Base-by-base conservation (phyloP, 108 stramenopile genomes). In the Skeletonema costatum region DNA sequence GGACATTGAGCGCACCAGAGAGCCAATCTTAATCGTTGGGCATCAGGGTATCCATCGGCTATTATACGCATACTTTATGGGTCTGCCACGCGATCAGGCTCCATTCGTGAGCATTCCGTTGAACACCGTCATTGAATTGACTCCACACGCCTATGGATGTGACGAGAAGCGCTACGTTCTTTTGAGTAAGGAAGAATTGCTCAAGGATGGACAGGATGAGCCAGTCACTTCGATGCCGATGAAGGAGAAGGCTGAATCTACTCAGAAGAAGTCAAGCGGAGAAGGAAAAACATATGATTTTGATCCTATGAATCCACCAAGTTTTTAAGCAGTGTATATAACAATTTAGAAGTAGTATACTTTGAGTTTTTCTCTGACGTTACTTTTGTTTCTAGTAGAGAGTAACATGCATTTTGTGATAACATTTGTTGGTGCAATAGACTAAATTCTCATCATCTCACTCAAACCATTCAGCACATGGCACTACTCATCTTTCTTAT, bases 21-120 rank as follows among this genome's bases (percentile, higher is more conserved):
- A 97, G 72, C 99, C 99, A 19, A 79, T 99, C 12, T 78, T 99
- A 70, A 98, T 99, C 71, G 86, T 99, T 41, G 98, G 81, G 59
- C 97, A 97, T 76, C 98, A 98, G 81, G 99, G 97, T 21, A 98
- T 99, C 64, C 86, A 98, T 51, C 88, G 99, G 29, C 95, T 98
- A 67, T 85, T 99, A 31, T 99, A 98, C 80, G 98, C 98, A 31
- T 99, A 99, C 90, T 98, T 98, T 73, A 95, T 98, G 97, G 99
- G 97, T 56, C 72, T 97, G 36, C 85, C 97, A 35, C 90, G 96
- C 11, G 96, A 97, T 56, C 90, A 98, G 75, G 98, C 97, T 14
- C 99, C 99, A 3, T 98, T 97, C 75, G 97, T 99, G 13, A 85
- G 84, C 73, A 99, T 99, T 42, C 98, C 98, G 29, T 84, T 99